phyloP scores from a whole-genome alignment of 2,329 filamentous ascomycete genomes.

The Fusarium tuaranense region DNA sequence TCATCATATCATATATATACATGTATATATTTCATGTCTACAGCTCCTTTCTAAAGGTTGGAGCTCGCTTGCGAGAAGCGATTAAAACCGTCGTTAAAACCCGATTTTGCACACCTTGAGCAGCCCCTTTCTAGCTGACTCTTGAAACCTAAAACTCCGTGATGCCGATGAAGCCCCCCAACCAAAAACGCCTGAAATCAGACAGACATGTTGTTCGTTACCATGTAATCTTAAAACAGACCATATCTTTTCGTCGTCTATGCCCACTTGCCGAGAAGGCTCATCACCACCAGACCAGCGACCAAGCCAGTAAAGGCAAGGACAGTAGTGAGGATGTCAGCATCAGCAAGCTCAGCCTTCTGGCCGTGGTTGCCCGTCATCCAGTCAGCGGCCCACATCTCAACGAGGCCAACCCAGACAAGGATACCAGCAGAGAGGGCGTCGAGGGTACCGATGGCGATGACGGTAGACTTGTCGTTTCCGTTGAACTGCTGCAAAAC shows the following conservation, averaged over 20 bases:
- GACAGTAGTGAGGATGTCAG: conserved; percentile 59
- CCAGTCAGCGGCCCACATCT: conserved; percentile 86
- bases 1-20: neutral
- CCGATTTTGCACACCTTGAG: neutral
- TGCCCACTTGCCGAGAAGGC: conserved; percentile 81
- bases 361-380: conserved; percentile 59
- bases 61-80: conserved; percentile 15
- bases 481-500: conserved; percentile 79
- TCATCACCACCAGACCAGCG: conserved; percentile 75
- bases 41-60: conserved; percentile 10
- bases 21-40: conserved; percentile 4
- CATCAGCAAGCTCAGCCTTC: conserved; percentile 63
- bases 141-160: conserved; percentile 24
- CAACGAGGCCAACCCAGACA: conserved; percentile 82
- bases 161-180: neutral
- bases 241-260: conserved; percentile 47
- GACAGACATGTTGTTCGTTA: conserved; percentile 3
- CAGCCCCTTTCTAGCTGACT: conserved; percentile 2
- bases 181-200: conserved; percentile 19
- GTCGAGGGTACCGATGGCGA: conserved; percentile 80
- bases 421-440: conserved; percentile 81
- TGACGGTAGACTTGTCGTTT: conserved; percentile 74
- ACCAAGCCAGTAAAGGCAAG: conserved; percentile 67
- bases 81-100: conserved; percentile 4
- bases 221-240: neutral